Percentiles rank a stretch among this genome's conserved stretches.
Conservation (phyloP, 306 rosid genomes). For the Cucurbita ficifolia region DNA sequence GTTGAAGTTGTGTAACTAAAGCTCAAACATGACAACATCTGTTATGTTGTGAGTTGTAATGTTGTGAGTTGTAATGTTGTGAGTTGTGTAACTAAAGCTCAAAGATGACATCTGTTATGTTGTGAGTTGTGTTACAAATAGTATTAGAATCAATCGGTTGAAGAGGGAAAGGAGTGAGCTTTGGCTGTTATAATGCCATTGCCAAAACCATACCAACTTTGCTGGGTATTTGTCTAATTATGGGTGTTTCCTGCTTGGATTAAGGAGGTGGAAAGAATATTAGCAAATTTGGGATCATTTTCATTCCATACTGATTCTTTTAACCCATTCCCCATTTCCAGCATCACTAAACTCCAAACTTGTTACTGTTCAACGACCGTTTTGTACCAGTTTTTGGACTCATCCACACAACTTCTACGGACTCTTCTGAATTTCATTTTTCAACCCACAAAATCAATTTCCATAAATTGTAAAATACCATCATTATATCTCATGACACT, state of each 20-base stretch:
- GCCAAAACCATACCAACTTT: neutral
- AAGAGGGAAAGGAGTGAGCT: too few relatives aligned
- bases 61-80: too few relatives aligned
- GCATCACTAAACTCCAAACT: neutral
- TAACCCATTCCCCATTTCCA: neutral
- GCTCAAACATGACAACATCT: too few relatives aligned
- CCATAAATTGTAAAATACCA: neutral
- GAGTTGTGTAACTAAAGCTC: too few relatives aligned
- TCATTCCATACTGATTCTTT: neutral
- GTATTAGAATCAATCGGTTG: too few relatives aligned
- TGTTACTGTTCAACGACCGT: neutral
- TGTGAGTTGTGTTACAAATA: too few relatives aligned
- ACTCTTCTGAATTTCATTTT: neutral
- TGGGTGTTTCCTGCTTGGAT: neutral
- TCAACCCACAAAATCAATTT: neutral
- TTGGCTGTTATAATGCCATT: too few relatives aligned
- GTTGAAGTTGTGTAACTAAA: too few relatives aligned
- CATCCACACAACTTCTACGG: neutral
- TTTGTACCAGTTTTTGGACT: slow-evolving; percentile 1
- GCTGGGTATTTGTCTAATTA: neutral
- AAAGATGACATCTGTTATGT: too few relatives aligned
- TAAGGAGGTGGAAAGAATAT: neutral
- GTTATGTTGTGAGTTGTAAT: too few relatives aligned
- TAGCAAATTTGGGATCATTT: neutral
- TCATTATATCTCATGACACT: neutral